A percentile compares a stretch with the other conserved stretches of the same genome.
phyloP scores from a whole-genome alignment of 768 basidiomycete species.

The Kwoniella mangroviensis region DNA sequence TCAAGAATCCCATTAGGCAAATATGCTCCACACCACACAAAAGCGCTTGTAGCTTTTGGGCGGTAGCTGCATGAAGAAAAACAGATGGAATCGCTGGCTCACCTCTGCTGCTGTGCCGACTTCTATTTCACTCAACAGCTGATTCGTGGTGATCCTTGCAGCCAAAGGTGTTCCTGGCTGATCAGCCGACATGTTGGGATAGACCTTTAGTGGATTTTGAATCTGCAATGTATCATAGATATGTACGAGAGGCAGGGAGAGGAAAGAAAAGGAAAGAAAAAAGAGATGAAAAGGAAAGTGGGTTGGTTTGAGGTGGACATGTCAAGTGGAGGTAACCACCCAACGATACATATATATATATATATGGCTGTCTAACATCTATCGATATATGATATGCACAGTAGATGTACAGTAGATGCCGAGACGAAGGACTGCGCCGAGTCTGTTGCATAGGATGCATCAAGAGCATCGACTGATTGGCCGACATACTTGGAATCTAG shows the following conservation, averaged over 20 bases:
- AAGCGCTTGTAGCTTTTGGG: neutral
- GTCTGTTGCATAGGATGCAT: neutral
- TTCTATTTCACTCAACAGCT: slow-evolving; percentile 39
- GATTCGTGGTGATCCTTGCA: slow-evolving; percentile 10
- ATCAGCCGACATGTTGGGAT: neutral
- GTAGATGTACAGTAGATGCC: no score
- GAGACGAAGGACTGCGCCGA: no score
- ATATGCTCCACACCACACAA: neutral
- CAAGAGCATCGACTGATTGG: no score
- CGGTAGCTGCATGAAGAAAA: no score
- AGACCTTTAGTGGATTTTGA: neutral
- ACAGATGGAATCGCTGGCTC: slow-evolving; percentile 2
- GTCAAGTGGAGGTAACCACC: slow-evolving; percentile 10
- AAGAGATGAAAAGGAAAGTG: neutral
- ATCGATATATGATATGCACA: no score
- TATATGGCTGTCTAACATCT: no score
- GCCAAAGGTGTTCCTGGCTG: neutral
- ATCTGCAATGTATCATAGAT: no score
- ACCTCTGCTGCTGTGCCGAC: slow-evolving; percentile 39
- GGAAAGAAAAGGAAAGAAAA: neutral
- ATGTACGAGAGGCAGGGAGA: neutral
- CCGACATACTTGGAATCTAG: neutral
- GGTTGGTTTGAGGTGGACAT: slow-evolving; percentile 7
- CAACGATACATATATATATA: no score
- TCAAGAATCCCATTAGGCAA: no score